These are phyloP conservation scores for Clitopilus passeckerianus DNA, from an alignment of 768 basidiomycete genomes.

Conservation along the genomic window DNA sequence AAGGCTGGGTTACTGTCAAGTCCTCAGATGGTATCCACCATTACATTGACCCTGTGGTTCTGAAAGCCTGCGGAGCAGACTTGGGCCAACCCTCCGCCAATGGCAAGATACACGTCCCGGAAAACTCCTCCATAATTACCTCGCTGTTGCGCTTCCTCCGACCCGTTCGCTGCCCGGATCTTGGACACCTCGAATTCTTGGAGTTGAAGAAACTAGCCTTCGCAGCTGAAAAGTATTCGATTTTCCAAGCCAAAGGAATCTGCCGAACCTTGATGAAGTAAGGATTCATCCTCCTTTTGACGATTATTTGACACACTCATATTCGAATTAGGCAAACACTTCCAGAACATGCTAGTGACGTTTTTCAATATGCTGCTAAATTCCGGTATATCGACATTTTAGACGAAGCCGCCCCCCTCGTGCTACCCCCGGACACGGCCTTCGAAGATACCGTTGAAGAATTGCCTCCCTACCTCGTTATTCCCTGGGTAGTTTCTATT, in stretches of 20 bases:
- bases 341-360: constrained; percentile 12
- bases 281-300: not conserved
- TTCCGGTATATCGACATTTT: constrained; percentile 17
- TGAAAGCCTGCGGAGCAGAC: not conserved
- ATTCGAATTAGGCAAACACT: constrained; percentile 7
- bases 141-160: constrained; percentile 22
- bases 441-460: not conserved
- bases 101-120: constrained; percentile 13
- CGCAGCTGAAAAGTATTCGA: constrained; percentile 27
- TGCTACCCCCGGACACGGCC: not conserved
- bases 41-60: not conserved
- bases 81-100: constrained; percentile 10
- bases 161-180: constrained; percentile 16
- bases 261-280: constrained; percentile 6
- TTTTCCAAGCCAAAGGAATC: constrained; percentile 20
- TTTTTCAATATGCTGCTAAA: constrained; percentile 16
- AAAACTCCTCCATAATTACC: constrained; percentile 16
- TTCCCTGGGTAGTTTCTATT: not conserved
- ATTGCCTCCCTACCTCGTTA: not conserved
- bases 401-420: constrained; percentile 13
- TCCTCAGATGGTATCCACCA: not conserved
- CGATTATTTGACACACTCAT: not conserved
- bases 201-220: constrained; percentile 17
- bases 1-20: not conserved
- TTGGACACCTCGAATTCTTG: constrained; percentile 12